A percentile compares a stretch with the other conserved stretches of the same genome.
phyloP scores from a whole-genome alignment of 768 basidiomycete species.

The Naganishia randhawae region DNA sequence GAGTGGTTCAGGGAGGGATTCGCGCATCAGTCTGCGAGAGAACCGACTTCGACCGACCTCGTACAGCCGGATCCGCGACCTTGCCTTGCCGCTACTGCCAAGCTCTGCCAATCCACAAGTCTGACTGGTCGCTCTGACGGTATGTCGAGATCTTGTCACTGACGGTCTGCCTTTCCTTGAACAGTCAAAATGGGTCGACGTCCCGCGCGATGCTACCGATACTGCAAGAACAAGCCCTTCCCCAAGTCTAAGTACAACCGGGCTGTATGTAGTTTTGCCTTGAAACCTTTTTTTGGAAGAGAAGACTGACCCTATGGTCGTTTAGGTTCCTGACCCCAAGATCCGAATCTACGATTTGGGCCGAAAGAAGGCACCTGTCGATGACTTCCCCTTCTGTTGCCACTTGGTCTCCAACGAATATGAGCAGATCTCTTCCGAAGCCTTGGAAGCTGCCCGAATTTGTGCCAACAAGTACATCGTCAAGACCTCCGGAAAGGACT shows the following conservation, averaged over 20 bases:
- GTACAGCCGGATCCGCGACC: background rate
- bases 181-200: conserved; percentile 79
- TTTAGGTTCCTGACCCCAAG: conserved; percentile 58
- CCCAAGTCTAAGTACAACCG: conserved; percentile 49
- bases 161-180: background rate
- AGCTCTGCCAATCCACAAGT: background rate
- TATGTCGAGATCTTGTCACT: background rate
- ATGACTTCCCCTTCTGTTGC: conserved; percentile 91
- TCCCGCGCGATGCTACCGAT: conserved; percentile 96
- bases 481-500: conserved; percentile 96
- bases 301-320: background rate
- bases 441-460: conserved; percentile 95
- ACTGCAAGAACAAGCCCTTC: conserved; percentile 97
- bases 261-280: conserved; percentile 12
- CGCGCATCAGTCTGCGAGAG: background rate
- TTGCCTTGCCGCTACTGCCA: background rate
- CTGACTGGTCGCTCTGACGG: conserved; percentile 2
- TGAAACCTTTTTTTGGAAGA: background rate
- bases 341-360: conserved; percentile 96
- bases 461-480: conserved; percentile 99
- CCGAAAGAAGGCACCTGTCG: conserved; percentile 90
- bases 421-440: conserved; percentile 91
- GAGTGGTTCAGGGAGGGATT: too few species aligned
- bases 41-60: background rate
- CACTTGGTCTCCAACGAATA: conserved; percentile 98